Base-by-base conservation (phyloP, 768 basidiomycete species). In the Lentinus brumalis region DNA sequence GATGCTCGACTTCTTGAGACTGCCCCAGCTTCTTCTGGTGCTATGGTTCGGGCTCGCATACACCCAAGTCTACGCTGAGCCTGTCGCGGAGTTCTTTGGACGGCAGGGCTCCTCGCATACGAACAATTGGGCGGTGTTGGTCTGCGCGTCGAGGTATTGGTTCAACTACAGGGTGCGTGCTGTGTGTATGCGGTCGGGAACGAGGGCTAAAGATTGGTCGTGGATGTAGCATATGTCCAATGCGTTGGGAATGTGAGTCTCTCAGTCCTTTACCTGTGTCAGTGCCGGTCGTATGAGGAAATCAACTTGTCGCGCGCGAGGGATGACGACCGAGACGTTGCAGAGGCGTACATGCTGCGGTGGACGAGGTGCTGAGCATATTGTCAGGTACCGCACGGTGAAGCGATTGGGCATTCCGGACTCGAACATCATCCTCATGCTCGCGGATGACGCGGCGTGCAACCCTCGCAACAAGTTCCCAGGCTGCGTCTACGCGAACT, bases 81-180 rank as follows among this genome's bases (percentile, higher is more conserved):
- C 65, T 12, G 59, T 58, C 21, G 40, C 56, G 7, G 56, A 61
- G 31, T 63, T 61, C 53, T 60, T 57, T 42, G 60, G 51, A 8
- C 35, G 60, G 31, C 54, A 59, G 29, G 56, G 49, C 1, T 67
- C 63, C 0, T 71, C 77, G 6, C 94, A 97, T 71, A 97, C 96
- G 6, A 99, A 98, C 71, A 98, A 98, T 73, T 99, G 97, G 97
- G 97, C 97, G 1, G 96, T 99, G 5, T 79, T 98, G 39, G 96
- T 98, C 4, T 96, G 92, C 68, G 83, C 97, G 1, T 97, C 95
- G 5, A 73, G 96, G 59, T 96, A 96, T 72, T 98, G 96, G 96
- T 99, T 99, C 81, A 99, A 99, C 72, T 99, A 99, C 71, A 80
- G 96, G 45, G 96, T 97, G 70, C 54, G 89, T 82, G 16, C 40